Percentiles rank a stretch among this genome's conserved stretches.
phyloP scores from a whole-genome alignment of 2,329 filamentous ascomycete genomes.

The Onygenales sp. region DNA sequence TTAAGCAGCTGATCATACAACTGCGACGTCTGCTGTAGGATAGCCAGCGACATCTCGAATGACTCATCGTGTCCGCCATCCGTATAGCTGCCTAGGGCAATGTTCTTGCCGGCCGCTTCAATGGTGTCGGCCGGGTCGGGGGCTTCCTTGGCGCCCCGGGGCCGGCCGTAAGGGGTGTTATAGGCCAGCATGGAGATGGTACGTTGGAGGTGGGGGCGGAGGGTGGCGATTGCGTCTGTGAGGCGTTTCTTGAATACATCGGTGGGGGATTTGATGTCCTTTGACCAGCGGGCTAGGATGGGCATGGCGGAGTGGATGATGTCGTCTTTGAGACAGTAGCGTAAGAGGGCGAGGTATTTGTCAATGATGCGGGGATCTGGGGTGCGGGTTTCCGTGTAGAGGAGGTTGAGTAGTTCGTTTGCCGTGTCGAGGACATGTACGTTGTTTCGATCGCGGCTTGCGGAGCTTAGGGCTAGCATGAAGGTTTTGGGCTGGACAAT shows the following conservation, averaged over 20 bases:
- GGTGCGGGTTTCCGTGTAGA: slow-evolving; percentile 44
- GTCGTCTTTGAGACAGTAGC: background rate
- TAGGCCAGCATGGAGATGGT: background rate
- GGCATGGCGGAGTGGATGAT: background rate
- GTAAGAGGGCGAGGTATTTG: slow-evolving; percentile 22
- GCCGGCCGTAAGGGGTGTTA: background rate
- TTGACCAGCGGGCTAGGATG: background rate
- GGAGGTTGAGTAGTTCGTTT: slow-evolving; percentile 45
- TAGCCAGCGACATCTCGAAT: background rate
- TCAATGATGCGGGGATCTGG: slow-evolving; percentile 22
- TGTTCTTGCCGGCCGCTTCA: background rate
- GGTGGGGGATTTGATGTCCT: background rate
- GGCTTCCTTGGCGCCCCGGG: background rate
- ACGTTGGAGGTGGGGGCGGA: background rate
- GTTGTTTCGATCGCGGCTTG: slow-evolving; percentile 68
- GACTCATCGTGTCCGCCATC: background rate
- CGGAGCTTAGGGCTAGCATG: slow-evolving; percentile 63
- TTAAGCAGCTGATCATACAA: background rate
- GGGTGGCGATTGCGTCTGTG: background rate
- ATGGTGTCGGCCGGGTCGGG: background rate
- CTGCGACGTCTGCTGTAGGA: background rate
- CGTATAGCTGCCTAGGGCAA: background rate
- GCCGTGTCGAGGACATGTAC: slow-evolving; percentile 57
- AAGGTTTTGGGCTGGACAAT: slow-evolving; percentile 47
- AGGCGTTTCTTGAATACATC: background rate